phyloP scores from a whole-genome alignment of 169 alveolate genomes.

The Sarcocystis neurona region DNA sequence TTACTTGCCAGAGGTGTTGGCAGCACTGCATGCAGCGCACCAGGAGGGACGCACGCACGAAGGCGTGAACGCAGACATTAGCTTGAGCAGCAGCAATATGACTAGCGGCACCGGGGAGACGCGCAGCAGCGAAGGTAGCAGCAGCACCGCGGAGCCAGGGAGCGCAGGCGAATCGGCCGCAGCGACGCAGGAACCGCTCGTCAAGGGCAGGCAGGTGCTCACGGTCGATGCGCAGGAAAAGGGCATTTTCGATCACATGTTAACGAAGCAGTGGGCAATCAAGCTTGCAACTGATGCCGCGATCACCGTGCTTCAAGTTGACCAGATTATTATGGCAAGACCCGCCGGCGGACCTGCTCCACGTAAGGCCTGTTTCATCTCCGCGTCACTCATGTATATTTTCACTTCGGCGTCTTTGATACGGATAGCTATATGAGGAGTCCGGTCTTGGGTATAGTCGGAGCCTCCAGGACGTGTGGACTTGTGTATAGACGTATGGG shows the following conservation, averaged over 20 bases:
- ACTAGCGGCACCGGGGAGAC: not conserved
- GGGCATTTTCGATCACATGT: constrained; percentile 89
- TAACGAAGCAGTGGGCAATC: constrained; percentile 94
- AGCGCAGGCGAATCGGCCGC: not conserved
- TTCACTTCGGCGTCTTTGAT: too few species aligned
- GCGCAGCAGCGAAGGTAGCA: not conserved
- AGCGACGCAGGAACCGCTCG: not conserved
- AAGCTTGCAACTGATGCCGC: constrained; percentile 97
- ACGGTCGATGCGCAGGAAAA: constrained; percentile 51
- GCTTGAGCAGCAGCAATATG: constrained; percentile 27
- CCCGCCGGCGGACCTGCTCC: constrained; percentile 99
- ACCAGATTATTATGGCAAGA: constrained; percentile 97
- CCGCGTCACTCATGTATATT: not conserved
- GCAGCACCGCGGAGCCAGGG: not conserved
- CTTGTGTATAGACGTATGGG: too few species aligned
- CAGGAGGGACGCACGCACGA: constrained; percentile 73
- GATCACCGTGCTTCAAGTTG: constrained; percentile 95
- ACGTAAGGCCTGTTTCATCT: constrained; percentile 32
- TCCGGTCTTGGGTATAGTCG: too few species aligned
- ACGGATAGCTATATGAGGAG: too few species aligned
- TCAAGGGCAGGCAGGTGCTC: constrained; percentile 3
- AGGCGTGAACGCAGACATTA: constrained; percentile 75
- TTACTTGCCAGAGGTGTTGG: constrained; percentile 70
- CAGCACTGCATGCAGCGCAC: constrained; percentile 81
- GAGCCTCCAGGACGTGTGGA: too few species aligned